Evolutionary conservation across 2,329 filamentous ascomycete species (phyloP).

Genomic region (Nemania bipapillata): DNA sequence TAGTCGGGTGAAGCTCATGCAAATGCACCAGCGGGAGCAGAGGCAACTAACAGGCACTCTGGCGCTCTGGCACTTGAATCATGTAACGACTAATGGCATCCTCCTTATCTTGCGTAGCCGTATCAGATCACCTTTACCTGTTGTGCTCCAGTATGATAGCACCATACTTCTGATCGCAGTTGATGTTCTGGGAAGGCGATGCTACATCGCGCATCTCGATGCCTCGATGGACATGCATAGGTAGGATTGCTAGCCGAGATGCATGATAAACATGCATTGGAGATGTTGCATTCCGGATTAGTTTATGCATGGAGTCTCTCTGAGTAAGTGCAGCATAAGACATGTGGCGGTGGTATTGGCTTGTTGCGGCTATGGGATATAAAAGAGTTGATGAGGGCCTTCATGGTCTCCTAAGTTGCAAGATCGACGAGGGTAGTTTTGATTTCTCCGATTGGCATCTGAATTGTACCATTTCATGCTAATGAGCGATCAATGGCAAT

Average conservation of each 20-base stretch:
- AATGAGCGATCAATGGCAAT: background rate
- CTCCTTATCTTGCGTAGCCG: background rate
- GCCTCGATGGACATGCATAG: background rate
- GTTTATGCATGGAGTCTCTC: constrained; percentile 6
- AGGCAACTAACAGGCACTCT: background rate
- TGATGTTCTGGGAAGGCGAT: background rate
- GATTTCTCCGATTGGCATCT: background rate
- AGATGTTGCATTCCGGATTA: background rate
- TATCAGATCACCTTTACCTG: background rate
- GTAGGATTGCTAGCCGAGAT: constrained; percentile 5
- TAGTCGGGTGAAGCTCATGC: background rate
- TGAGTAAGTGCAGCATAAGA: background rate
- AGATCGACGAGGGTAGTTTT: background rate
- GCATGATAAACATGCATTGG: constrained; percentile 9
- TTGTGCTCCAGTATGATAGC: background rate
- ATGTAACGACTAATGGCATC: background rate
- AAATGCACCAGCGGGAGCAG: background rate
- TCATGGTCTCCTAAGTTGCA: background rate
- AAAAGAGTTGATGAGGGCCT: background rate
- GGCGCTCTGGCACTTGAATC: background rate
- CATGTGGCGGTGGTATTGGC: background rate
- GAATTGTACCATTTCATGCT: background rate
- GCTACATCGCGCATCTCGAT: background rate
- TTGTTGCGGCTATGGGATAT: background rate
- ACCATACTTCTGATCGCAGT: background rate